Evolutionary conservation across 345 rosid species (phyloP).

Genomic region (Dovyalis caffra): DNA sequence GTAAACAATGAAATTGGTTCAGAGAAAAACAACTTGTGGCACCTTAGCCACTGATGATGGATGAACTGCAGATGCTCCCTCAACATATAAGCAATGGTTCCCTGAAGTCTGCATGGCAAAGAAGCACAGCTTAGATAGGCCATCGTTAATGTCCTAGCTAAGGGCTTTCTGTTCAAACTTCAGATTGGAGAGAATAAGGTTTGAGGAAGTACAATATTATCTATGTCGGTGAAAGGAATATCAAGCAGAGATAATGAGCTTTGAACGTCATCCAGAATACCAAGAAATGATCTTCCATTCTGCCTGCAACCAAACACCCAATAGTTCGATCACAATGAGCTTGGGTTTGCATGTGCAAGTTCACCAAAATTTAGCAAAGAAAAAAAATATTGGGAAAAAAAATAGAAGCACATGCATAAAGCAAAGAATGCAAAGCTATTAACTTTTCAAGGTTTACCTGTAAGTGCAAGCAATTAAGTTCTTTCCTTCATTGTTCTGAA

Average conservation of each 20-base stretch:
- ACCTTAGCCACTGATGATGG: constrained; percentile 94
- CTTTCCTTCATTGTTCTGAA: constrained; percentile 53
- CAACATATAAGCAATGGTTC: constrained; percentile 60
- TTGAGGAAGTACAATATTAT: constrained; percentile 56
- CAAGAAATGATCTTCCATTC: constrained; percentile 84
- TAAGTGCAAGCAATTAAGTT: constrained; percentile 76
- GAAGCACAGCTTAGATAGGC: constrained; percentile 9
- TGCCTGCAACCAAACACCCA: constrained; percentile 55
- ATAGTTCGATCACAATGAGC: not conserved
- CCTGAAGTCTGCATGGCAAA: constrained; percentile 57
- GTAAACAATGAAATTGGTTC: not conserved
- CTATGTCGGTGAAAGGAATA: constrained; percentile 84
- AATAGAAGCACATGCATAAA: not conserved
- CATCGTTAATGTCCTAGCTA: constrained; percentile 3
- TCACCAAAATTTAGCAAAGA: constrained; percentile 5
- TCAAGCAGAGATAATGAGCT: constrained; percentile 68
- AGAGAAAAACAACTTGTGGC: constrained; percentile 12
- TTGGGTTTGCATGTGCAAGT: not conserved
- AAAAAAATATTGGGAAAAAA: no score
- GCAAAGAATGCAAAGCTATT: constrained; percentile 9
- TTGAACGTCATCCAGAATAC: constrained; percentile 61
- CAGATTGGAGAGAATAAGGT: constrained; percentile 13
- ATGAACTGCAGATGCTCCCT: constrained; percentile 81
- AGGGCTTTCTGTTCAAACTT: constrained; percentile 4
- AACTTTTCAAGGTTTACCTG: constrained; percentile 48